A percentile compares a stretch with the other conserved stretches of the same genome.
These are phyloP conservation scores for Pulicaria dysenterica DNA, from an alignment of 129 eudicot species.

Conservation along the genomic window DNA sequence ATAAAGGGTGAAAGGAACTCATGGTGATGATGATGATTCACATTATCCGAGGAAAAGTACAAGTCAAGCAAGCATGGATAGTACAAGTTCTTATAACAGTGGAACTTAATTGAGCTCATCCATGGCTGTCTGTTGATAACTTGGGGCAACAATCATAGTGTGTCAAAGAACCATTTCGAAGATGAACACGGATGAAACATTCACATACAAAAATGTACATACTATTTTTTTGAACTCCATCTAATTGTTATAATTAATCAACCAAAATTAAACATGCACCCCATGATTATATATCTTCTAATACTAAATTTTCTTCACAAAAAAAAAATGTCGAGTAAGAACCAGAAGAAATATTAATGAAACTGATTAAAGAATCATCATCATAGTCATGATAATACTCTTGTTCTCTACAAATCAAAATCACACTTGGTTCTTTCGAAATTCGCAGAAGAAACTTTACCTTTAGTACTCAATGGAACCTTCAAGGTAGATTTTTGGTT, in stretches of 20 bases:
- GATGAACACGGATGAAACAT: too few relatives aligned
- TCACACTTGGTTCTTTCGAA: constrained; percentile 53
- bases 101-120: constrained; percentile 40
- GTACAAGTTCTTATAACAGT: constrained; percentile 21
- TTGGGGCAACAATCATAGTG: constrained; percentile 29
- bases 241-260: too few relatives aligned
- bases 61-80: constrained; percentile 35
- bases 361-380: neutral
- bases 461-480: constrained; percentile 54
- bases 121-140: constrained; percentile 35
- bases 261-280: too few relatives aligned
- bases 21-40: constrained; percentile 49
- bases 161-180: too few relatives aligned
- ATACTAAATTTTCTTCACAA: neutral
- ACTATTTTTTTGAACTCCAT: too few relatives aligned
- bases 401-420: constrained; percentile 59
- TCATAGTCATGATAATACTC: too few relatives aligned
- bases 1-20: constrained; percentile 38
- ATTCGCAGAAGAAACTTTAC: constrained; percentile 33
- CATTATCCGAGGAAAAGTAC: constrained; percentile 54
- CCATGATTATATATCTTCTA: constrained; percentile 17
- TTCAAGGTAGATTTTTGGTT: constrained; percentile 64
- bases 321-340: neutral
- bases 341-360: neutral
- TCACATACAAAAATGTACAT: too few relatives aligned